Evolutionary conservation across 2,329 filamentous ascomycete species (phyloP), one percentile per base, ranked within the genome.

Genomic region (Grosmannia clavigera): DNA sequence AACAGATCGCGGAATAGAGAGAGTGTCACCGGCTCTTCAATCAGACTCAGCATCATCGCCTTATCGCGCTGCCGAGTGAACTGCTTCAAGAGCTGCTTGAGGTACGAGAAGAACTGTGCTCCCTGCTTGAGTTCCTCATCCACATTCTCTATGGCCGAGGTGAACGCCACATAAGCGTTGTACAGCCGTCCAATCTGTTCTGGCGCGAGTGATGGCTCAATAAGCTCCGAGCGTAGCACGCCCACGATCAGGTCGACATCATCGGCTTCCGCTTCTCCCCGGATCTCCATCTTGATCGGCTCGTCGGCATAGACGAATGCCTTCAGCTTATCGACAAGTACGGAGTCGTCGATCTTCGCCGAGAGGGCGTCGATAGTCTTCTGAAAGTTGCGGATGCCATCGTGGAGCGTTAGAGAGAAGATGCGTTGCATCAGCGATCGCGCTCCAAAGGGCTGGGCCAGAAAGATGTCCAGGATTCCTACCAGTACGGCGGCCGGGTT

Each of bases 401-500:
- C 94, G 63, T 92, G 85, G 29, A 99, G 79, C 0, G 92, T 92
- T 70, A 96, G 81, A 0, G 90, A 90, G 70, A 99, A 96, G 62
- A 99, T 96, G 27, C 92, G 84, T 73, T 99, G 94, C 73, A 99
- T 83, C 12, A 99, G 77, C 12, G 92, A 96, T 58, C 91, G 84
- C 0, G 92, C 81, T 25, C 92, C 92, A 63, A 97, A 95, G 0
- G 94, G 94, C 67, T 97, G 94, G 9, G 94, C 92, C 61, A 97
- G 80, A 76, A 99, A 99, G 54, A 99, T 81, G 70, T 99, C 94
- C 27, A 99, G 80, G 53, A 97, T 86, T 25, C 88, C 88, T n/a
- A 88, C 89, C 92, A 99, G 97, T 65, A 99, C 94, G 6, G 91
- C 90, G 0, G 92, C 92, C 2, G 94, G 94, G 67, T 99, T 99